Conservation (phyloP, 164 flowering plant species). For the Piper longum region DNA sequence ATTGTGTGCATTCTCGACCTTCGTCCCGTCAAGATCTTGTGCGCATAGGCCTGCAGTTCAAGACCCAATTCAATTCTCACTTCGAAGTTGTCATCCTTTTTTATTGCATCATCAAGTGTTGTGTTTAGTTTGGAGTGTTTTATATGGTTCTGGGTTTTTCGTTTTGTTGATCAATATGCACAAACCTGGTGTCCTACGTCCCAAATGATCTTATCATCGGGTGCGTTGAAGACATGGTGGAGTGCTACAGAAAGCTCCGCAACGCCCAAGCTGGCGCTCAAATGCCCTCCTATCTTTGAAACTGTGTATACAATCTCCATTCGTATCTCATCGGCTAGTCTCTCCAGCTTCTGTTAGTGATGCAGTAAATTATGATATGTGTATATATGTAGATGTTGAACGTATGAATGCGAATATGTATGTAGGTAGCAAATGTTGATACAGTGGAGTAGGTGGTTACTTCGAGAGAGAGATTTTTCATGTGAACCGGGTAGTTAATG, state of each 20-base stretch:
- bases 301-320: constrained; percentile 26
- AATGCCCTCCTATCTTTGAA: constrained; percentile 38
- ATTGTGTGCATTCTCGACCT: constrained; percentile 10
- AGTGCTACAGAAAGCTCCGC: constrained; percentile 39
- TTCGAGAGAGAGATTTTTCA: constrained; percentile 8
- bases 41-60: constrained; percentile 22
- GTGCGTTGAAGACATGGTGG: constrained; percentile 37
- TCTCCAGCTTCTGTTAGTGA: constrained; percentile 22
- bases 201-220: constrained; percentile 29
- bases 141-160: too few relatives aligned
- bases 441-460: constrained; percentile 1
- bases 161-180: not conserved
- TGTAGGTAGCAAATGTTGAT: not conserved
- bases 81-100: not conserved
- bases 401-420: not conserved
- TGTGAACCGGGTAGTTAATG: constrained; percentile 7
- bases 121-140: not conserved
- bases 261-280: constrained; percentile 38
- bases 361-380: not conserved
- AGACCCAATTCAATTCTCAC: not conserved
- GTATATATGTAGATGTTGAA: not conserved
- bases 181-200: constrained; percentile 20
- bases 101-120: not conserved
- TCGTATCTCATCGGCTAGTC: constrained; percentile 26
- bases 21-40: constrained; percentile 23